A percentile compares a stretch with the other conserved stretches of the same genome.
Evolutionary conservation across 352 stramenopile genomes (phyloP).

Genomic region (Peronospora farinosa): DNA sequence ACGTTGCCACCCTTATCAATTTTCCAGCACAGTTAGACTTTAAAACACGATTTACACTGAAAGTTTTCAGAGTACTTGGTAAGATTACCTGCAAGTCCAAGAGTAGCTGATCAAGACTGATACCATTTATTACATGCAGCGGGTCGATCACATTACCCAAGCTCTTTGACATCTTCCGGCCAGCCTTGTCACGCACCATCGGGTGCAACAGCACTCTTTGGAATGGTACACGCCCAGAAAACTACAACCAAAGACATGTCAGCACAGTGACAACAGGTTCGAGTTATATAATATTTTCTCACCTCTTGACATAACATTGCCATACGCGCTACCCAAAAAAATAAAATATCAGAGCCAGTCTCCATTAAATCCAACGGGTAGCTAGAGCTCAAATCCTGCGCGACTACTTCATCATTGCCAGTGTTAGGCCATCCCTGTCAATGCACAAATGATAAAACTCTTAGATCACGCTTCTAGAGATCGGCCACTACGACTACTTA

Average conservation of each 20-base stretch:
- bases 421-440: constrained; percentile 94
- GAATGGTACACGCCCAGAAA: constrained; percentile 95
- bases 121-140: constrained; percentile 97
- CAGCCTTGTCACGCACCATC: constrained; percentile 99
- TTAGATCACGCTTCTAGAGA: constrained; percentile 1
- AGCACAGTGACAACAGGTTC: neutral
- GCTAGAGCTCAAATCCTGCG: constrained; percentile 26
- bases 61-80: neutral
- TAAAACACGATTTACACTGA: neutral
- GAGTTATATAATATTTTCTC: neutral
- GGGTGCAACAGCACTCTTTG: constrained; percentile 97
- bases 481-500: constrained; percentile 20
- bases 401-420: constrained; percentile 35
- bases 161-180: constrained; percentile 99
- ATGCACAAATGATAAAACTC: constrained; percentile 49
- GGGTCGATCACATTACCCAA: constrained; percentile 99
- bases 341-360: constrained; percentile 98
- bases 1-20: constrained; percentile 52
- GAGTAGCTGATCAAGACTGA: constrained; percentile 90
- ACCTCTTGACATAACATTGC: constrained; percentile 99
- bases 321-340: constrained; percentile 99
- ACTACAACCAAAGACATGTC: constrained; percentile 27
- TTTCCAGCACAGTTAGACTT: neutral
- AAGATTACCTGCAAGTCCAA: constrained; percentile 79
- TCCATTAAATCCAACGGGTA: constrained; percentile 79